Percentiles rank a stretch among this genome's conserved stretches.
Evolutionary conservation across 1,139 yeast genomes (phyloP).

Genomic region (Pneumocystis jirovecii): DNA sequence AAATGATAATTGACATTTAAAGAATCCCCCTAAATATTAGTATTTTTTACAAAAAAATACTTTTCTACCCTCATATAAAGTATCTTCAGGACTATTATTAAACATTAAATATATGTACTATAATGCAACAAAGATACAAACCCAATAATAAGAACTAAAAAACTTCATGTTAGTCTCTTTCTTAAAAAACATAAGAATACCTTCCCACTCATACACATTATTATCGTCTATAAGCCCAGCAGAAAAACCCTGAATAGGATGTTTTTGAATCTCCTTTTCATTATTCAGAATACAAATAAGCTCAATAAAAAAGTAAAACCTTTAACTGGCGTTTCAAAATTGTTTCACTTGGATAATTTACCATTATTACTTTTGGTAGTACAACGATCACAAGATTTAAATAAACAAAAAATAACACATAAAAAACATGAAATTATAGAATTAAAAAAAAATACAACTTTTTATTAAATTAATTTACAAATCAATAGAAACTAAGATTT

Average conservation of each 20-base stretch:
- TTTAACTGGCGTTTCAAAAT: neutral
- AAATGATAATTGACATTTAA: conserved; percentile 16
- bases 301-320: neutral
- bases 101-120: neutral
- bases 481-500: neutral
- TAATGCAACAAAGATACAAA: neutral
- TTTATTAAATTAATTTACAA: neutral
- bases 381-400: neutral
- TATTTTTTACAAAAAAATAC: neutral
- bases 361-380: neutral
- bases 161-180: neutral
- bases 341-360: neutral
- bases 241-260: conserved; percentile 17
- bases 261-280: conserved; percentile 10
- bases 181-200: conserved; percentile 8
- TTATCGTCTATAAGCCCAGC: conserved; percentile 17
- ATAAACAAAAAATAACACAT: neutral
- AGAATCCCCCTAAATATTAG: conserved; percentile 13
- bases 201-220: conserved; percentile 19
- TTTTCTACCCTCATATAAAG: conserved; percentile 17
- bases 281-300: neutral
- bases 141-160: neutral
- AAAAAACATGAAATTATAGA: neutral
- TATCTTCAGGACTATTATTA: conserved; percentile 18
- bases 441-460: neutral